Evolutionary conservation across 2,329 filamentous ascomycete species (phyloP).

Genomic region (Bipolaris zeicola): DNA sequence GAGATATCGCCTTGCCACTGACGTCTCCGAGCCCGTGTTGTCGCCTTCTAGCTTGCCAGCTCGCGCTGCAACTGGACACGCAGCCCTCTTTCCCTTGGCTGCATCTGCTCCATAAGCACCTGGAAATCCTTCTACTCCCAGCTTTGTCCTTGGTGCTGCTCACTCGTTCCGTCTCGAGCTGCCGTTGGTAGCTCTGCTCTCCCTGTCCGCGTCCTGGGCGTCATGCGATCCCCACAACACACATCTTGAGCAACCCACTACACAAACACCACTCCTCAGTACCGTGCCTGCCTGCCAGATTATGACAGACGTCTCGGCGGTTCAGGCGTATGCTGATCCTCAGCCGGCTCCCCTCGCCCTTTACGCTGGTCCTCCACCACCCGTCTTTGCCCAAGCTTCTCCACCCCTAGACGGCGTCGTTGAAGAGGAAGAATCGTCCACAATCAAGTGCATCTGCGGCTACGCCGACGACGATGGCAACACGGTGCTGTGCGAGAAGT

Average conservation of each 20-base stretch:
- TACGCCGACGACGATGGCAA: constrained; percentile 95
- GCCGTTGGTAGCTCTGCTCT: constrained; percentile 33
- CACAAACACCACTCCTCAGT: constrained; percentile 26
- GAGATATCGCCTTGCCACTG: constrained; percentile 20
- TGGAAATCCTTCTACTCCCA: constrained; percentile 13
- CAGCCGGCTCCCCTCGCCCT: constrained; percentile 48
- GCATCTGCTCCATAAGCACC: constrained; percentile 16
- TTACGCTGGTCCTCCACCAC: constrained; percentile 35
- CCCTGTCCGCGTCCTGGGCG: constrained; percentile 45
- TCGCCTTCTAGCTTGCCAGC: constrained; percentile 23
- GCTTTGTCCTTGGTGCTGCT: constrained; percentile 24
- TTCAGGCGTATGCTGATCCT: constrained; percentile 51
- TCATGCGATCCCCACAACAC: constrained; percentile 50
- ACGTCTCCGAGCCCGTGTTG: constrained; percentile 29
- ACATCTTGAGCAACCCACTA: constrained; percentile 45
- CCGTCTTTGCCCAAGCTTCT: constrained; percentile 45
- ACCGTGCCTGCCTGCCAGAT: constrained; percentile 41
- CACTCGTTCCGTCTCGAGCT: constrained; percentile 33
- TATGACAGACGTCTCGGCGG: constrained; percentile 52
- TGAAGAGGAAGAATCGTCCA: constrained; percentile 79
- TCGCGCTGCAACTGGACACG: constrained; percentile 34
- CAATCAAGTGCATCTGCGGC: constrained; percentile 96
- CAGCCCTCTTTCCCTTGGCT: constrained; percentile 34
- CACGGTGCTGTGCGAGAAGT: constrained; percentile 94
- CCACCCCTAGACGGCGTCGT: constrained; percentile 51